Base-by-base conservation (phyloP, 345 rosid species). In the Melastoma malabathricum region DNA sequence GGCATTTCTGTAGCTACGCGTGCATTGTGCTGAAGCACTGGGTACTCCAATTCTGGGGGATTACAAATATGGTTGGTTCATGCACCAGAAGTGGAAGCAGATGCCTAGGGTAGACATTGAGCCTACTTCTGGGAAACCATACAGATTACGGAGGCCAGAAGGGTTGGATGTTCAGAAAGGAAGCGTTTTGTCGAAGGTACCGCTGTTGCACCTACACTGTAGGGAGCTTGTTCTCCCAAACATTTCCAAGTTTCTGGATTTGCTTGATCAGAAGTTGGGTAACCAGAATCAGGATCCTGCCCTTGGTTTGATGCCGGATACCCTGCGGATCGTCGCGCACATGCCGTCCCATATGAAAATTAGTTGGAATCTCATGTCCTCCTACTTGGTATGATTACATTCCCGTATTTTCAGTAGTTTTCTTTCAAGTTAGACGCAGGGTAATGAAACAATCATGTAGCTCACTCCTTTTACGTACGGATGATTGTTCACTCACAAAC, bases 1-100 rank as follows among this genome's bases (percentile, higher is more conserved):
- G 31, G 31, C 6, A 6, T 27, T 27, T 27, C 4, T 18, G 62
- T 75, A 89, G 97, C 76, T 89, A 41, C 87, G 93, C 1, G 87
- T 89, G n/a, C 97, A 85, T 68, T 89, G 93, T 55, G 93, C 93
- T 2, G 97, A 89, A 74, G 94, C 95, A 52, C 87, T 89, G 1
- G 97, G 95, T 44, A 85, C 94, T 43, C 97, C 97, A 13, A 79
- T 83, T 51, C 93, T 89, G 47, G 90, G 97, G 1, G 94, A 89
- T 69, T 89, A 83, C 39, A 81, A 85, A 60, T 89, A 89, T 29
- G 95, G 95, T 43, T 89, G 97, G 97, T 85, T 77, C 43, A 75
- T 83, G 60, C 97, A 89, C 67, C 75, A 61, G 59, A 72, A 71
- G 67, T 89, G 95, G 97, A 85, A 77, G 79, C 95, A 82, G 57